These are phyloP conservation scores for Myriangium duriaei DNA, from an alignment of 2,329 filamentous ascomycete species.

Conservation along the genomic window DNA sequence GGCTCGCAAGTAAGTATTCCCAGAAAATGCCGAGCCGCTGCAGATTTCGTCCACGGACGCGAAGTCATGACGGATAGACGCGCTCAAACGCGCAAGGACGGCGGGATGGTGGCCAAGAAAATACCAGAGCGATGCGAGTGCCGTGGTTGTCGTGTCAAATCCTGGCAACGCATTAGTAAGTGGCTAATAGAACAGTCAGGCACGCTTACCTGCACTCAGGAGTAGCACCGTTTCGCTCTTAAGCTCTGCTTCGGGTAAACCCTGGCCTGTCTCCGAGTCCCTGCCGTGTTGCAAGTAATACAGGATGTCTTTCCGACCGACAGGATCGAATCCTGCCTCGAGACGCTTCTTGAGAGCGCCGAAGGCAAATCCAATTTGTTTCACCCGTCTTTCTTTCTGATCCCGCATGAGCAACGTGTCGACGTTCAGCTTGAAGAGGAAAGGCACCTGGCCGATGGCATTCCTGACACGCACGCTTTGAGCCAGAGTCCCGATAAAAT, in stretches of 20 bases:
- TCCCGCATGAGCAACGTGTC: conserved; percentile 1
- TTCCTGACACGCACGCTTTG: not conserved
- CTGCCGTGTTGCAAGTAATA: not conserved
- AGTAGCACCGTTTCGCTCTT: not conserved
- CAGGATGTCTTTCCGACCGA: not conserved
- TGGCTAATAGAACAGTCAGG: too few species aligned
- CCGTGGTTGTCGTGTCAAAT: conserved; percentile 3
- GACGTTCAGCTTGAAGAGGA: not conserved
- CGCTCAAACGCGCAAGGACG: not conserved
- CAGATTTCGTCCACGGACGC: not conserved
- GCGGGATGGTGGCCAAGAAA: not conserved
- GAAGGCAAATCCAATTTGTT: not conserved
- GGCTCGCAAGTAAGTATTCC: conserved; percentile 12
- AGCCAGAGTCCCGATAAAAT: too few species aligned
- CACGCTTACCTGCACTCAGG: not conserved
- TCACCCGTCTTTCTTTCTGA: not conserved
- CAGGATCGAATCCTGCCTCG: not conserved
- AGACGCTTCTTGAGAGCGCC: not conserved
- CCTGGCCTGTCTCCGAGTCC: not conserved
- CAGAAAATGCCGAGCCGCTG: conserved; percentile 4
- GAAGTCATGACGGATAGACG: not conserved
- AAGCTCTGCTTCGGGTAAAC: not conserved
- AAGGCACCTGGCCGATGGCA: not conserved
- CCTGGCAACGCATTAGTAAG: too few species aligned
- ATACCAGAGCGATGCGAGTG: not conserved